A percentile compares a stretch with the other conserved stretches of the same genome.
These are phyloP conservation scores for Naganishia sp. DNA, from an alignment of 1,284 basidiomycete species.

Conservation along the genomic window DNA sequence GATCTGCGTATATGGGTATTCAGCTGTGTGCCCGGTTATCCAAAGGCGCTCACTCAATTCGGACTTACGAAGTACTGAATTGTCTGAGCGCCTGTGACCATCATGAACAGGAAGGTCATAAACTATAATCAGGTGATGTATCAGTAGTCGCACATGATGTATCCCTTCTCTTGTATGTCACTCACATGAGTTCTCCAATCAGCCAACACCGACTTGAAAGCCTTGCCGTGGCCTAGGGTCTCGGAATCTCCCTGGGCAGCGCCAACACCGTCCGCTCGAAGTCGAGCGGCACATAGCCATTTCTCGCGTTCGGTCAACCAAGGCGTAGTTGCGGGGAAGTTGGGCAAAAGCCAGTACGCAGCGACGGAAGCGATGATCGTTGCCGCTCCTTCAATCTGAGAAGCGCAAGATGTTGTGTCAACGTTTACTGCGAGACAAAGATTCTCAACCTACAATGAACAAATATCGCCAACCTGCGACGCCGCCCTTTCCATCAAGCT, in stretches of 20 bases:
- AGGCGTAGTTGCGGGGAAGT: conserved; percentile 53
- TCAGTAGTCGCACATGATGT: not conserved
- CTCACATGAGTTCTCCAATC: conserved; percentile 51
- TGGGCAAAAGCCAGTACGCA: conserved; percentile 48
- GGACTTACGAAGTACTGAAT: conserved; percentile 56
- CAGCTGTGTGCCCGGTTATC: not conserved
- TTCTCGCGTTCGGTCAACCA: conserved; percentile 55
- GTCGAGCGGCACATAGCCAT: conserved; percentile 53
- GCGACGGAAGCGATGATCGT: conserved; percentile 43
- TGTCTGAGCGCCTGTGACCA: conserved; percentile 55
- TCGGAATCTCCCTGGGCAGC: conserved; percentile 42
- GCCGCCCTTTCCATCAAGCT: conserved; percentile 50
- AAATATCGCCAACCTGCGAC: conserved; percentile 53
- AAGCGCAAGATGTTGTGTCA: conserved; percentile 15
- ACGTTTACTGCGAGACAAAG: not conserved
- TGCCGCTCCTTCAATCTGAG: conserved; percentile 47
- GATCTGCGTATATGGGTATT: conserved; percentile 51
- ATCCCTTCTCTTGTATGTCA: not conserved
- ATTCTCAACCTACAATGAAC: conserved; percentile 37
- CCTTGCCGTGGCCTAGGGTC: conserved; percentile 48
- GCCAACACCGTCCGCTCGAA: conserved; percentile 53
- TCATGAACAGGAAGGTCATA: conserved; percentile 54
- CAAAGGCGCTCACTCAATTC: not conserved
- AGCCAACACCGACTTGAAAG: conserved; percentile 49
- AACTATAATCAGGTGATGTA: conserved; percentile 44